Conservation (phyloP, 371 early-diverging fungal species). For the Cokeromyces recurvatus region DNA sequence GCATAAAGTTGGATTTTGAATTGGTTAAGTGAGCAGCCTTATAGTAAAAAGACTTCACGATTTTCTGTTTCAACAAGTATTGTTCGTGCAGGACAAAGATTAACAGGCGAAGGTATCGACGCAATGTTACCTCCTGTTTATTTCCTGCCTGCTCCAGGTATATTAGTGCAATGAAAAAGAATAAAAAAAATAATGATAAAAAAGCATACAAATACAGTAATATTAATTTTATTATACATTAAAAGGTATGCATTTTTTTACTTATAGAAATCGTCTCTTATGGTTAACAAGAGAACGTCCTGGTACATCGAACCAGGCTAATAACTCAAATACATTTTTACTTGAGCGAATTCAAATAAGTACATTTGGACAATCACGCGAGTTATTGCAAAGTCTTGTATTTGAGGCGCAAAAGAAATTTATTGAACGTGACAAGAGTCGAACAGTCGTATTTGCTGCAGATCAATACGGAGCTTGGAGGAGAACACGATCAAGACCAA, state of each 20-base stretch:
- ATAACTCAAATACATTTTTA: conserved; percentile 28
- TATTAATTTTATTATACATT: no score
- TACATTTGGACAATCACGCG: conserved; percentile 55
- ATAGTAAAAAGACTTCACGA: conserved; percentile 46
- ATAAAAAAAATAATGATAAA: no score
- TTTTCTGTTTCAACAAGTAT: conserved; percentile 60
- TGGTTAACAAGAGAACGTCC: conserved; percentile 52
- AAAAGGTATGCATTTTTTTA: conserved; percentile 56
- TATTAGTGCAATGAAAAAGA: no score
- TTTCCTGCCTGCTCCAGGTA: conserved; percentile 64
- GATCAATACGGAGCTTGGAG: conserved; percentile 66
- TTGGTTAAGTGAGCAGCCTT: conserved; percentile 61
- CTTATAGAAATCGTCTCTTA: conserved; percentile 48
- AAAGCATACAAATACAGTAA: no score
- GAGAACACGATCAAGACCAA: conserved; percentile 45
- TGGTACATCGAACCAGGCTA: conserved; percentile 32
- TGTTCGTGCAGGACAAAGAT: conserved; percentile 40
- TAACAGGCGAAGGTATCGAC: conserved; percentile 46
- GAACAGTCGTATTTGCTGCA: conserved; percentile 68
- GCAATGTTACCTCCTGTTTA: conserved; percentile 47
- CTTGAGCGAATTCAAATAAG: conserved; percentile 57
- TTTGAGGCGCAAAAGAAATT: conserved; percentile 50
- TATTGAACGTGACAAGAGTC: conserved; percentile 52
- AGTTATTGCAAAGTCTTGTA: conserved; percentile 47
- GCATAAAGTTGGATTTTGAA: conserved; percentile 54